Percentiles rank a stretch among this genome's conserved stretches.
These are phyloP conservation scores for Halenospora varia DNA, from an alignment of 495 filamentous ascomycete species.

Conservation along the genomic window DNA sequence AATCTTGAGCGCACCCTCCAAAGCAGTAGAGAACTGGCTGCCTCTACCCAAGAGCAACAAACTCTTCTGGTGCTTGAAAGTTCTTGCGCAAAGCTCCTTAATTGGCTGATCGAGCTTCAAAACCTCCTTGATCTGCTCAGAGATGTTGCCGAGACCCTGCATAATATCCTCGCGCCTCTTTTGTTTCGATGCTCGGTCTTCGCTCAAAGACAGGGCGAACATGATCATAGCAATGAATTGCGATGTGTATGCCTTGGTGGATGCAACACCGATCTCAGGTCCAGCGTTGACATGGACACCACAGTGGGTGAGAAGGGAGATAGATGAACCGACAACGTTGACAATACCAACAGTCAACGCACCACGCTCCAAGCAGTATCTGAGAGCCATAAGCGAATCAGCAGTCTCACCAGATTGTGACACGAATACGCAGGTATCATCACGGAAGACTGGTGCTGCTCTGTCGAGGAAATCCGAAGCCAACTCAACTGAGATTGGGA, in stretches of 20 bases:
- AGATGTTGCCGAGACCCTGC: conserved; percentile 82
- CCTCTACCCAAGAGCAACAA: conserved; percentile 89
- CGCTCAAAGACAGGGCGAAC: conserved; percentile 93
- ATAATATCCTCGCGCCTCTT: conserved; percentile 95
- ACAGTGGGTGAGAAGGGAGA: conserved; percentile 96
- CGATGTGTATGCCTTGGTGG: conserved; percentile 98
- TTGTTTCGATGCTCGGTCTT: conserved; percentile 93
- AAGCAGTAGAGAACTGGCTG: conserved; percentile 92
- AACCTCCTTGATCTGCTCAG: conserved; percentile 86
- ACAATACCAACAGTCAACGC: conserved; percentile 96
- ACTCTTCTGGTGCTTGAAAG: conserved; percentile 95
- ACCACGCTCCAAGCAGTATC: conserved; percentile 95
- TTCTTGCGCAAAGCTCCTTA: conserved; percentile 85
- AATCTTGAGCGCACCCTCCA: conserved; percentile 98
- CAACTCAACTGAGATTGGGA: conserved; percentile 93
- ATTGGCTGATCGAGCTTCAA: conserved; percentile 87
- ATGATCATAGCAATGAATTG: conserved; percentile 99
- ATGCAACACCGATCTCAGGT: conserved; percentile 97
- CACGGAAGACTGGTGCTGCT: conserved; percentile 97
- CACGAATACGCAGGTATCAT: conserved; percentile 98
- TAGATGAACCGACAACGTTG: conserved; percentile 96
- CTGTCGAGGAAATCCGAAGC: conserved; percentile 98
- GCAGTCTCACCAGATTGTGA: conserved; percentile 98
- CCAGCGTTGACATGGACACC: conserved; percentile 99
- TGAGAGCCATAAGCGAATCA: conserved; percentile 94